Conservation (phyloP, 1,284 basidiomycete species). For the Cystobasidium sp. region DNA sequence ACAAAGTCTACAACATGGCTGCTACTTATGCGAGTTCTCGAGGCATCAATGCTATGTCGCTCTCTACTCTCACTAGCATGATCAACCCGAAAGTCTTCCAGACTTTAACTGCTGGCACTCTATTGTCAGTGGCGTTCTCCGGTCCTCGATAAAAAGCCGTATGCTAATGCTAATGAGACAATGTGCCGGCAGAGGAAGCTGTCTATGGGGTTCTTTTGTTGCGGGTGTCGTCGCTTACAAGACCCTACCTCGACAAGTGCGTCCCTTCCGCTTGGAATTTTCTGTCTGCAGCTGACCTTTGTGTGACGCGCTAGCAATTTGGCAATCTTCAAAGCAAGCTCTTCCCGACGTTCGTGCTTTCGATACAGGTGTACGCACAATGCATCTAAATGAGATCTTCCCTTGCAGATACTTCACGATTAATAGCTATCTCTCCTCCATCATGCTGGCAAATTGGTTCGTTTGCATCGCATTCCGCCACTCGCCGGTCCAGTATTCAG, state of each 20-base stretch:
- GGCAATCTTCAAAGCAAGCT: conserved; percentile 49
- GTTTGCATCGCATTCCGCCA: background rate
- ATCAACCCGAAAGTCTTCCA: conserved; percentile 24
- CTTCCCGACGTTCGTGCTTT: conserved; percentile 48
- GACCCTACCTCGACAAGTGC: conserved; percentile 45
- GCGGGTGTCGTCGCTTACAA: conserved; percentile 45
- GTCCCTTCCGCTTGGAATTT: background rate
- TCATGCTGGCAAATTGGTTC: conserved; percentile 40
- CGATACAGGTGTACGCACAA: conserved; percentile 20
- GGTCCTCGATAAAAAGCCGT: background rate
- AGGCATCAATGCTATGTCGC: conserved; percentile 4
- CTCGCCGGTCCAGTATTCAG: background rate
- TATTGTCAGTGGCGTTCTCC: background rate
- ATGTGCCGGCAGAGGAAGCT: conserved; percentile 5
- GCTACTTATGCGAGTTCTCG: background rate
- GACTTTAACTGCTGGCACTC: conserved; percentile 26
- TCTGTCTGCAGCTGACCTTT: background rate
- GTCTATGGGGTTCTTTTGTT: conserved; percentile 33
- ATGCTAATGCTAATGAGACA: background rate
- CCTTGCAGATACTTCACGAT: conserved; percentile 29
- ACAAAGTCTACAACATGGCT: no score
- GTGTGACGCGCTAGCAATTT: conserved; percentile 39
- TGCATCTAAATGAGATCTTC: background rate
- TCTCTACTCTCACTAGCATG: conserved; percentile 28
- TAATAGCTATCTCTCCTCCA: conserved; percentile 40